These are phyloP conservation scores for Xanthoconium stramineum DNA, from an alignment of 768 basidiomycete species.

Conservation along the genomic window DNA sequence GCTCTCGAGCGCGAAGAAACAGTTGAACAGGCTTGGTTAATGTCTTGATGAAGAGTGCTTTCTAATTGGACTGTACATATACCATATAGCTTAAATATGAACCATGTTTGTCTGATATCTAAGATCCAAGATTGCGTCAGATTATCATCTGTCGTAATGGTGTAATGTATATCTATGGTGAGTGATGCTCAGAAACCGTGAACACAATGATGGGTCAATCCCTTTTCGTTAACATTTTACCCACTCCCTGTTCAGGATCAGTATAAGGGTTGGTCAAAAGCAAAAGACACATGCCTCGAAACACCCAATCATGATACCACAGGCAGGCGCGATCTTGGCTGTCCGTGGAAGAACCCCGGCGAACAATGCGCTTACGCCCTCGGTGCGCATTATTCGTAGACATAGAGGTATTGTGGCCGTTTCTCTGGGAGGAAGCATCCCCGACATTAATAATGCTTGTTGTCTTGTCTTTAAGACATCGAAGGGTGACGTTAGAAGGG, in stretches of 20 bases:
- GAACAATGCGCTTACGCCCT: constrained; percentile 77
- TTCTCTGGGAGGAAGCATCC: constrained; percentile 35
- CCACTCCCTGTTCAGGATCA: constrained; percentile 50
- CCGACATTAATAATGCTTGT: constrained; percentile 76
- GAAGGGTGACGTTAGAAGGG: constrained; percentile 89
- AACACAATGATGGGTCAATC: constrained; percentile 11
- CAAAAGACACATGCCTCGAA: constrained; percentile 64
- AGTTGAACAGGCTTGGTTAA: constrained; percentile 75
- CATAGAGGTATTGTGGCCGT: constrained; percentile 63
- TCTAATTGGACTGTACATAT: constrained; percentile 16
- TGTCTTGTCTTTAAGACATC: constrained; percentile 95
- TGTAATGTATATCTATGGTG: constrained; percentile 31
- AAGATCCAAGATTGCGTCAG: constrained; percentile 10
- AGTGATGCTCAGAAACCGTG: constrained; percentile 10
- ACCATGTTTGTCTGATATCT: neutral
- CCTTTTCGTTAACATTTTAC: constrained; percentile 45
- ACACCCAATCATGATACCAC: constrained; percentile 97
- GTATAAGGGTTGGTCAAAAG: constrained; percentile 6
- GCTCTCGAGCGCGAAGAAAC: constrained; percentile 74
- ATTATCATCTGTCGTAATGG: constrained; percentile 17
- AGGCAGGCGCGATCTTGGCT: constrained; percentile 95
- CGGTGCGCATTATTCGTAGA: constrained; percentile 66
- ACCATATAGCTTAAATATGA: constrained; percentile 12
- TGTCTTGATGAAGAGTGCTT: neutral
- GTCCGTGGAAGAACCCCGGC: constrained; percentile 85